phyloP scores from a whole-genome alignment of 352 stramenopile species.

The Achlya hypogyna region DNA sequence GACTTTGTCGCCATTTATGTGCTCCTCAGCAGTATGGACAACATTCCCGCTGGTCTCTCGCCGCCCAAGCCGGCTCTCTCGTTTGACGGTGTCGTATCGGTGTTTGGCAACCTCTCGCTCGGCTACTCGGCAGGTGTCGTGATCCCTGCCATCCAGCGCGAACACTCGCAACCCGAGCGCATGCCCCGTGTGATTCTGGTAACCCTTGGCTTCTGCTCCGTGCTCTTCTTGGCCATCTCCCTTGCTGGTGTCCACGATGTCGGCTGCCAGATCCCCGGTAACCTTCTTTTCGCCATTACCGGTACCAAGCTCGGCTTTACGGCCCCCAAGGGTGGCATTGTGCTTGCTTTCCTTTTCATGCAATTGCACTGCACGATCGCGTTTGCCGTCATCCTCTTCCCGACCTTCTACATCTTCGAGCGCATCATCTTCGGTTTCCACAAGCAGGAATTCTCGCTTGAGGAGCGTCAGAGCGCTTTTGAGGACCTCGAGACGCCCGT shows the following conservation, averaged over 20 bases:
- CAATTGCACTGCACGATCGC: conserved; percentile 23
- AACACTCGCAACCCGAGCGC: conserved; percentile 19
- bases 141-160: conserved; percentile 21
- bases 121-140: conserved; percentile 22
- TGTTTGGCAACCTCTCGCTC: conserved; percentile 24
- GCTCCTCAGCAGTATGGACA: conserved; percentile 12
- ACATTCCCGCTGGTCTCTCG: conserved; percentile 3
- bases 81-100: conserved; percentile 18
- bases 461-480: neutral
- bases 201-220: conserved; percentile 18
- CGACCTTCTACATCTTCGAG: conserved; percentile 24
- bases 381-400: conserved; percentile 23
- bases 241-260: conserved; percentile 16
- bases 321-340: conserved; percentile 8
- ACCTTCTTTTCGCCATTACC: conserved; percentile 26
- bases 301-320: conserved; percentile 18
- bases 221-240: conserved; percentile 22
- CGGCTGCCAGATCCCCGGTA: conserved; percentile 24
- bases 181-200: conserved; percentile 25
- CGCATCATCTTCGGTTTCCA: conserved; percentile 24
- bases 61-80: conserved; percentile 10
- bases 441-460: neutral
- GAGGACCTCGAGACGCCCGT: conserved; percentile 4
- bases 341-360: conserved; percentile 23
- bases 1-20: conserved; percentile 21